Percentiles rank a stretch among this genome's conserved stretches.
These are phyloP conservation scores for Coniochaeta sp. DNA, from an alignment of 2,329 filamentous ascomycete species.

Conservation along the genomic window DNA sequence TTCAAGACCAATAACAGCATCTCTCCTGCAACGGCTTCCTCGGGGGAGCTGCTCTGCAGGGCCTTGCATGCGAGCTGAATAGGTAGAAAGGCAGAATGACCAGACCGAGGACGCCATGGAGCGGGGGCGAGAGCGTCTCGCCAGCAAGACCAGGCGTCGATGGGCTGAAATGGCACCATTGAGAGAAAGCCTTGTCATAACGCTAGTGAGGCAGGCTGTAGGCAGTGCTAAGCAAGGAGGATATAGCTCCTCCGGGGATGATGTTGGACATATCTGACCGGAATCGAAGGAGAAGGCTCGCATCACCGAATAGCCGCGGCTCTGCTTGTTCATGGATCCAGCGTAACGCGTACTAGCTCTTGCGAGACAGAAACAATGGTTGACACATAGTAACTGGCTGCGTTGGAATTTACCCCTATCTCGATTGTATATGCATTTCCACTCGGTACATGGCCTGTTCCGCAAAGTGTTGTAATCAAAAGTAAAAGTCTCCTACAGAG, in stretches of 20 bases:
- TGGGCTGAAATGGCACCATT: not conserved
- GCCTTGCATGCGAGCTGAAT: not conserved
- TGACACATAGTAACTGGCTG: not conserved
- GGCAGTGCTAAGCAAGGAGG: not conserved
- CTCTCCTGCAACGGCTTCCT: not conserved
- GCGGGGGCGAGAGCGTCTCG: not conserved
- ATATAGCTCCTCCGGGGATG: not conserved
- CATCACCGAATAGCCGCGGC: too few species aligned
- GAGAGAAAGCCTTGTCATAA: not conserved
- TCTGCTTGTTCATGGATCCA: too few species aligned
- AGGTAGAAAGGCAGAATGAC: not conserved
- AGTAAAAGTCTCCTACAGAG: not conserved
- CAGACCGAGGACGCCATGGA: not conserved
- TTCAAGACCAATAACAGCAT: not conserved
- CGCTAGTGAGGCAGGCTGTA: not conserved
- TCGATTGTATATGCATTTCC: not conserved
- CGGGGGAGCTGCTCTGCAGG: not conserved
- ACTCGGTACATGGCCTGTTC: too few species aligned
- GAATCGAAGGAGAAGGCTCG: not conserved
- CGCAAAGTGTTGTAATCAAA: not conserved
- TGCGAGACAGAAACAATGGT: too few species aligned
- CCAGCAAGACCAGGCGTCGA: not conserved
- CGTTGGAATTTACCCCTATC: not conserved
- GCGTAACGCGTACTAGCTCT: too few species aligned
- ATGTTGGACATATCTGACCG: not conserved